phyloP scores from a whole-genome alignment of 2,329 filamentous ascomycete genomes.

The Pseudocercospora fuligena region DNA sequence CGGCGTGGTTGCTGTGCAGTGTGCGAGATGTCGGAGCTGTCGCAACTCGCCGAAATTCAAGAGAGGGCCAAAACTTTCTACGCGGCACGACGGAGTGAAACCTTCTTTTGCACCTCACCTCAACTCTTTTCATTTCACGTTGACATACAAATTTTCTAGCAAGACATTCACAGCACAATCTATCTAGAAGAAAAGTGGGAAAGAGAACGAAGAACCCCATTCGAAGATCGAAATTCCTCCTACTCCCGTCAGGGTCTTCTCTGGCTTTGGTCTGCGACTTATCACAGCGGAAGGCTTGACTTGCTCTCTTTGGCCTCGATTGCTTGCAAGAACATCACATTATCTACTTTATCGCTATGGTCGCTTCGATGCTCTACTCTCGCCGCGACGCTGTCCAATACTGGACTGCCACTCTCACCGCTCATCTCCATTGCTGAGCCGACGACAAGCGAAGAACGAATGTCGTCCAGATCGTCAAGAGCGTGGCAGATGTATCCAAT shows the following conservation, averaged over 20 bases:
- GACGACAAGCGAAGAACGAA: slow-evolving; percentile 2
- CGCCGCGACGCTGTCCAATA: background rate
- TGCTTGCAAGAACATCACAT: background rate
- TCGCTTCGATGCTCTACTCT: background rate
- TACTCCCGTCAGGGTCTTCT: background rate
- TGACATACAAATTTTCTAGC: background rate
- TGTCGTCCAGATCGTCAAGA: background rate
- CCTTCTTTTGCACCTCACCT: slow-evolving; percentile 7
- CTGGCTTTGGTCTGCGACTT: background rate
- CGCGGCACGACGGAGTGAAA: background rate
- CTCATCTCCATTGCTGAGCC: background rate
- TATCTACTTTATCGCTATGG: background rate
- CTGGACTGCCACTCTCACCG: slow-evolving; percentile 2
- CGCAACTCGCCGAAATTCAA: background rate
- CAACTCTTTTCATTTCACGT: background rate
- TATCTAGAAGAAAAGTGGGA: no score
- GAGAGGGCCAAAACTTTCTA: background rate
- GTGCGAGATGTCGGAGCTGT: background rate
- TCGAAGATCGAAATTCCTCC: background rate
- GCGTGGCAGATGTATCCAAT: background rate
- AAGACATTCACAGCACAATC: background rate
- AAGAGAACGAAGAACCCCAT: background rate
- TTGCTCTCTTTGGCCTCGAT: background rate
- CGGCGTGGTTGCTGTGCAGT: background rate
- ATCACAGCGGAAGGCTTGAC: background rate